Conservation (phyloP, 192 early-diverging fungal genomes). For the Coemansia aciculifera region DNA sequence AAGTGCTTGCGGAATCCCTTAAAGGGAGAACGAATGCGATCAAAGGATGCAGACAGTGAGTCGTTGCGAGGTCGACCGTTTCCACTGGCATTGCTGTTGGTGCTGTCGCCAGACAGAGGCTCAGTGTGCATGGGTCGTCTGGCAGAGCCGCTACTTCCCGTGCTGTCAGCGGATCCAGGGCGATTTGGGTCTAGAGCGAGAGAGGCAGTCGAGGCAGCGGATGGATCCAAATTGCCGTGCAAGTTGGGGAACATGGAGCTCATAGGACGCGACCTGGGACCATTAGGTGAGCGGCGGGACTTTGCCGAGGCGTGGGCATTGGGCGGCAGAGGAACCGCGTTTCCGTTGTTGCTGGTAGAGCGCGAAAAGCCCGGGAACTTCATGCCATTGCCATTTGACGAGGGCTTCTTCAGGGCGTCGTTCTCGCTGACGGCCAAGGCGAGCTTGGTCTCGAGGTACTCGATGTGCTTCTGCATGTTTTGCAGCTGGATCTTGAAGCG, state of each 20-base stretch:
- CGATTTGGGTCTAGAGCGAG: constrained; percentile 17
- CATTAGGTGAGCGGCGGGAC: constrained; percentile 9
- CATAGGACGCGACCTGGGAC: constrained; percentile 12
- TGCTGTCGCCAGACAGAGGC: constrained; percentile 9
- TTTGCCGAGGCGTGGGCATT: constrained; percentile 3
- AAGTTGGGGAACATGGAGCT: constrained; percentile 49
- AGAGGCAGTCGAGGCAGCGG: constrained; percentile 26
- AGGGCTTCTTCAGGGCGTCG: constrained; percentile 37
- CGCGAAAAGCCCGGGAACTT: constrained; percentile 34
- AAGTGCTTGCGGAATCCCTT: constrained; percentile 56
- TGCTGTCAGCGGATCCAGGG: constrained; percentile 15
- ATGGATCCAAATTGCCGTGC: constrained; percentile 37
- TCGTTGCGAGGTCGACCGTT: constrained; percentile 41
- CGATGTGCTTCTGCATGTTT: constrained; percentile 56
- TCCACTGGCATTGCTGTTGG: neutral
- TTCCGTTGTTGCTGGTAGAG: constrained; percentile 17
- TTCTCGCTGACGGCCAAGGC: constrained; percentile 51
- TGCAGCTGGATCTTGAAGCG: constrained; percentile 55
- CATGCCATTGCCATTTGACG: constrained; percentile 10
- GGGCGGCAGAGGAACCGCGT: neutral
- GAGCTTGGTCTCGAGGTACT: constrained; percentile 54
- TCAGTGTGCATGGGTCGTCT: constrained; percentile 29
- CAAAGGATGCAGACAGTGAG: constrained; percentile 47
- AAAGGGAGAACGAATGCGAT: constrained; percentile 53
- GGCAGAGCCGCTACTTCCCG: neutral